These are phyloP conservation scores for Fragosphaeria purpurea DNA, from an alignment of 2,329 filamentous ascomycete genomes.

Conservation along the genomic window DNA sequence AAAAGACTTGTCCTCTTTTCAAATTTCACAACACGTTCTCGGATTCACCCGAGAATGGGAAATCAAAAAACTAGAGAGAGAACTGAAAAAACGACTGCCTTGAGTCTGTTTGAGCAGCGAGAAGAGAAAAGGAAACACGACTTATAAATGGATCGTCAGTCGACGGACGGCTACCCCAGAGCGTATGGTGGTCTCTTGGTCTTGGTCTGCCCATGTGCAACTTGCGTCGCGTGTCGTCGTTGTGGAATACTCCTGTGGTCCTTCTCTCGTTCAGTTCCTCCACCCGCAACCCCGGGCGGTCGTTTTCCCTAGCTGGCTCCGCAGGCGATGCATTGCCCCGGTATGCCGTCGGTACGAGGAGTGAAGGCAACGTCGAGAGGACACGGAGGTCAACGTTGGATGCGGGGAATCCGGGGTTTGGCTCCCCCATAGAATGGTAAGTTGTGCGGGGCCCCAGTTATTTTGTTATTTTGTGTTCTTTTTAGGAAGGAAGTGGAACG, in stretches of 20 bases:
- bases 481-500: too few species aligned
- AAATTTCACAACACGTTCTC: too few species aligned
- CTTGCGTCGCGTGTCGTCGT: too few species aligned
- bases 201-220: too few species aligned
- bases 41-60: too few species aligned
- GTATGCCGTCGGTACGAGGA: background rate
- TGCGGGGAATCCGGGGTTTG: conserved; percentile 3
- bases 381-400: background rate
- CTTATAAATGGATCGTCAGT: background rate
- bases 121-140: background rate
- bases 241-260: background rate
- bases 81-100: too few species aligned
- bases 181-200: background rate
- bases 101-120: too few species aligned
- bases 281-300: background rate
- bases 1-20: background rate
- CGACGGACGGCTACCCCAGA: background rate
- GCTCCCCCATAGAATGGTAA: background rate
- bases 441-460: background rate
- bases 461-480: too few species aligned
- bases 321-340: conserved; percentile 2
- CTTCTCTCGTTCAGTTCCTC: background rate
- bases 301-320: background rate
- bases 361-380: too few species aligned
- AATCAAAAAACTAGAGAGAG: too few species aligned